phyloP scores from a whole-genome alignment of 257 asterid genomes.

The Solanum sejunctum region DNA sequence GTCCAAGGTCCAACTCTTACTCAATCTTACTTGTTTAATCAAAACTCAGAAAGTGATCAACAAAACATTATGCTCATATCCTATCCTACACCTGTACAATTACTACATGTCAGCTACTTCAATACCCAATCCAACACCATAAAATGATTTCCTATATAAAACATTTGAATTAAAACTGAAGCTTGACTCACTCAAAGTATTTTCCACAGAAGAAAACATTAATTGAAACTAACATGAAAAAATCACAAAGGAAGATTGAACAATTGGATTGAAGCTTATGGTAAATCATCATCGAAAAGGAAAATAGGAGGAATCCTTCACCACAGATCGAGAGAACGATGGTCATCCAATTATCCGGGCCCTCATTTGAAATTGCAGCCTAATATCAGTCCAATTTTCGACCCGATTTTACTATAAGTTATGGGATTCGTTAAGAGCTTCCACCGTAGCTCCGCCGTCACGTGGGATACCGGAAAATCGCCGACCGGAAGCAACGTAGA shows the following conservation, averaged over 20 bases:
- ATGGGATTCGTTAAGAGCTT: neutral
- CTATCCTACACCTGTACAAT: neutral
- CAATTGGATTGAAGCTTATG: neutral
- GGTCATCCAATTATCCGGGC: neutral
- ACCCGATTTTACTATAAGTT: neutral
- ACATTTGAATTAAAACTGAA: neutral
- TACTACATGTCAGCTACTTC: neutral
- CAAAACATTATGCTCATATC: neutral
- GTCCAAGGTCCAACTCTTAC: neutral
- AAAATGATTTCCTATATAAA: neutral
- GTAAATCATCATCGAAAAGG: neutral
- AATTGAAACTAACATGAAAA: neutral
- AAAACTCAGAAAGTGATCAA: neutral
- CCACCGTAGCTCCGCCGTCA: neutral
- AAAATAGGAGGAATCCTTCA: neutral
- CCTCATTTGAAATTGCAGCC: neutral
- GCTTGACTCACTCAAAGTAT: neutral
- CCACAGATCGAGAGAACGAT: neutral
- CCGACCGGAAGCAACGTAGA: neutral
- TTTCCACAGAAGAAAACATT: neutral
- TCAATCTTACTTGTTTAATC: neutral
- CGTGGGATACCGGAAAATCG: neutral
- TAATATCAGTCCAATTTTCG: neutral
- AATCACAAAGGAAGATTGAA: neutral
- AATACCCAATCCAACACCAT: neutral